Evolutionary conservation across 352 stramenopile species (phyloP).

Genomic region (Pilasporangium apinafurcum): DNA sequence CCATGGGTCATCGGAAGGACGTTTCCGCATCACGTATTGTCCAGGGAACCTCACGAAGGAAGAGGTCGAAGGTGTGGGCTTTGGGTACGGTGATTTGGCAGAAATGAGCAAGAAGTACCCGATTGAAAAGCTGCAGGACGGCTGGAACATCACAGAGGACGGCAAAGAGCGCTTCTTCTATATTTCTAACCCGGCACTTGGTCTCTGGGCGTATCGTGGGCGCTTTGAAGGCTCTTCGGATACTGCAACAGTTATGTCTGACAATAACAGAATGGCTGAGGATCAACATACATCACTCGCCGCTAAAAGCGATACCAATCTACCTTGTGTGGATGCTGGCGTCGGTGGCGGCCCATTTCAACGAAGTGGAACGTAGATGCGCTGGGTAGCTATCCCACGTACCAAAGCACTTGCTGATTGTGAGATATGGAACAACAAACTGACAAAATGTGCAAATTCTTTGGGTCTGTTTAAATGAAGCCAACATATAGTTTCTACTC

Average conservation of each 20-base stretch:
- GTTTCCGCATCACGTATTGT: slow-evolving; percentile 96
- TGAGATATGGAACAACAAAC: no score
- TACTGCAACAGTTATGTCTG: neutral
- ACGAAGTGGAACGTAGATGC: no score
- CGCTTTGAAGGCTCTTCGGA: slow-evolving; percentile 61
- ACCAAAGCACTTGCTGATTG: no score
- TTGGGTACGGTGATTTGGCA: slow-evolving; percentile 85
- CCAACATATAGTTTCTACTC: no score
- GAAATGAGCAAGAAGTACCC: slow-evolving; percentile 85
- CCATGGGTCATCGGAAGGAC: slow-evolving; percentile 95
- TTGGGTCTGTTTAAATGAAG: no score
- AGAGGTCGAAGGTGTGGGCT: slow-evolving; percentile 92
- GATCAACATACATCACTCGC: slow-evolving; percentile 16
- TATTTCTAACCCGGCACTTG: slow-evolving; percentile 95
- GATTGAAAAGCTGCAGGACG: slow-evolving; percentile 81
- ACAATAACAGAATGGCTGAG: neutral
- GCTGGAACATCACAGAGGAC: slow-evolving; percentile 85
- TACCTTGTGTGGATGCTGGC: slow-evolving; percentile 58
- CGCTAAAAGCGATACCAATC: slow-evolving; percentile 28
- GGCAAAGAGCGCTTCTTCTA: slow-evolving; percentile 91
- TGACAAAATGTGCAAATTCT: no score
- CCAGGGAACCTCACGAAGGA: slow-evolving; percentile 88
- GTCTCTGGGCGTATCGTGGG: slow-evolving; percentile 91
- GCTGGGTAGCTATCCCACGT: no score
- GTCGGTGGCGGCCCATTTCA: slow-evolving; percentile 78